Evolutionary conservation across 2,329 filamentous ascomycete species (phyloP), one percentile per base, ranked within the genome.

Genomic region (Diaporthe nobilis): DNA sequence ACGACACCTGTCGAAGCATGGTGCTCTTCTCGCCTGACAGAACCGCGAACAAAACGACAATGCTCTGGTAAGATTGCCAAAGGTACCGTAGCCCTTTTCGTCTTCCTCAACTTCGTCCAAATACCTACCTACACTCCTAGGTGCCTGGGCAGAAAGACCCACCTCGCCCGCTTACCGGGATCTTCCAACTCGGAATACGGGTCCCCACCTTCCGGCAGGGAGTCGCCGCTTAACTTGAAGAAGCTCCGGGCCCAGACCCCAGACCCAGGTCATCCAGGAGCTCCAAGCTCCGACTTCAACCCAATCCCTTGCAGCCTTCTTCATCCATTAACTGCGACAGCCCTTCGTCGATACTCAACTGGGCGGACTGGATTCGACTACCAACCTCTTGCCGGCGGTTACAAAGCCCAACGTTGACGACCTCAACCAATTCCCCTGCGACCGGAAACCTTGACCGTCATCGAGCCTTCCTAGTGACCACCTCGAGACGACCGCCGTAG

Each of bases 191-290:
- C 65, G 65, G 65, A 55, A 70, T 42, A 53, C 65, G 65, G 49
- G 34, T 42, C 49, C 49, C 65, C 65, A 55, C 65, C 65, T 70
- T 28, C 65, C 65, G 65, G 34, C 65, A 70, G 49, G 65, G 34
- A 37, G 49, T 39, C 31, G 31, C 47, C 49, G 49, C 65, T 70
- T 55, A 42, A 70, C 34, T 70, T 22, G 65, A 70, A 42, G 65
- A 70, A 70, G 65, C 65, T 70, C 65, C 49, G 34, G 65, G 65
- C 65, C 65, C 65, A 70, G 65, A 70, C 65, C 63, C 63, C n/a
- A 55, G 49, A 55, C 49, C 47, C 34, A 70, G 65, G 34, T 42
- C 65, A 28, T 31, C 65, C n/a, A 70, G 65, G 65, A 70, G 65
- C 65, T 70, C 49, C 47, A 55, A 70, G 65, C 65, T 70, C 47